Evolutionary conservation across 2,329 filamentous ascomycete species (phyloP), one percentile per base, ranked within the genome.

Genomic region (Penicillium sp.): DNA sequence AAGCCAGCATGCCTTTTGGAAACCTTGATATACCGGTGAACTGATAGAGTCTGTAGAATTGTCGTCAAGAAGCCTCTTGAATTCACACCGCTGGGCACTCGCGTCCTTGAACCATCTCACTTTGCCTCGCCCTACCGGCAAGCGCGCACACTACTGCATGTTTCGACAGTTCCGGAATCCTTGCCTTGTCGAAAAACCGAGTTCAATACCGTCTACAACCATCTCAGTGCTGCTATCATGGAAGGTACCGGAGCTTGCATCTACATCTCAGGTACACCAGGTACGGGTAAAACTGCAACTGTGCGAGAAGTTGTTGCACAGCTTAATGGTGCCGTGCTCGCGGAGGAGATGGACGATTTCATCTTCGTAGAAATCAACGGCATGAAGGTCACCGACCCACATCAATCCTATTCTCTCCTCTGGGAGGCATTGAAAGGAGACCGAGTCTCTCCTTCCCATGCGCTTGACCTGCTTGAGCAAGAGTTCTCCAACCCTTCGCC

Each of bases 351-450:
- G 45, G 95, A 99, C 71, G 94, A 98, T 74, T 99, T 99, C 76
- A 96, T 97, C 61, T 99, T 99, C 69, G 93, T 99, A 64, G 95
- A 99, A 77, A 98, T 99, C 79, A 99, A 99, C 77, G 96, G 95
- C 68, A 98, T 99, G 95, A 99, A 99, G 80, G 93, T 99, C 69
- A 96, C 95, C 0, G 95, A 99, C 74, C 94, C 95, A 0, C 93
- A 98, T 73, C 95, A 99, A 76, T 93, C 95, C 0, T 99, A 99
- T 77, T 90, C 92, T 2, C 80, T 99, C 22, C 84, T 99, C 1
- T 99, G 96, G 96, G 93, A 99, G 79, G 94, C 95, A 0, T 82
- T 99, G 62, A 94, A 94, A 73, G 93, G 93, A 28, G 93, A 99
- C 73, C 87, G 95, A 52, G 93, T 98, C 7, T 96, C 91, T 72